phyloP scores from a whole-genome alignment of 768 basidiomycete species.

The Lactifluus subvellereus region DNA sequence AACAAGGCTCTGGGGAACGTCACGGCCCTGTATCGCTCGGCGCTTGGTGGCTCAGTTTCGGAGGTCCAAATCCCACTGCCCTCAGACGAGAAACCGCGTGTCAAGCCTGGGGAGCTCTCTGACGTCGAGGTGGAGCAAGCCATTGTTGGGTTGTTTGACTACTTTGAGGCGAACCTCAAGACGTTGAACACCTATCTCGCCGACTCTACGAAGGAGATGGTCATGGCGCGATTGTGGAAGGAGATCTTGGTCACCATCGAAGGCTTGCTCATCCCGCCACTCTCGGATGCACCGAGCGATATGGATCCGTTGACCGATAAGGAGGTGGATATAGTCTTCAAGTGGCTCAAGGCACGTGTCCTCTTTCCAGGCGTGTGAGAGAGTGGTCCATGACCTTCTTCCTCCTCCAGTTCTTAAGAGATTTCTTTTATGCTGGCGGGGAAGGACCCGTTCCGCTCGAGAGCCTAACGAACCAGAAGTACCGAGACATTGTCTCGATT shows the following conservation, averaged over 20 bases:
- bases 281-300: constrained; percentile 79
- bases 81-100: constrained; percentile 65
- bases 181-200: constrained; percentile 86
- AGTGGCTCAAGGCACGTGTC: constrained; percentile 83
- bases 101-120: constrained; percentile 73
- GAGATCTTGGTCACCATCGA: constrained; percentile 86
- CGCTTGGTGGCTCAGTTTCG: constrained; percentile 54
- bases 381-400: not conserved
- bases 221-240: constrained; percentile 94
- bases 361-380: not conserved
- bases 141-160: constrained; percentile 88
- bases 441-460: constrained; percentile 87
- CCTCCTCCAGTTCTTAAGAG: constrained; percentile 68
- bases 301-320: constrained; percentile 92
- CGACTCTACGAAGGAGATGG: constrained; percentile 79
- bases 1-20: constrained; percentile 85
- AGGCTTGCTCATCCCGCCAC: constrained; percentile 81
- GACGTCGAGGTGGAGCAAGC: constrained; percentile 94
- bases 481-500: constrained; percentile 84
- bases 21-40: constrained; percentile 76
- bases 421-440: constrained; percentile 93
- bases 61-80: constrained; percentile 80
- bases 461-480: constrained; percentile 87
- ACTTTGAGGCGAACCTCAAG: constrained; percentile 89
- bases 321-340: constrained; percentile 98